These are phyloP conservation scores for Taphrina deformans DNA, from an alignment of 1,139 yeast species.

Conservation along the genomic window DNA sequence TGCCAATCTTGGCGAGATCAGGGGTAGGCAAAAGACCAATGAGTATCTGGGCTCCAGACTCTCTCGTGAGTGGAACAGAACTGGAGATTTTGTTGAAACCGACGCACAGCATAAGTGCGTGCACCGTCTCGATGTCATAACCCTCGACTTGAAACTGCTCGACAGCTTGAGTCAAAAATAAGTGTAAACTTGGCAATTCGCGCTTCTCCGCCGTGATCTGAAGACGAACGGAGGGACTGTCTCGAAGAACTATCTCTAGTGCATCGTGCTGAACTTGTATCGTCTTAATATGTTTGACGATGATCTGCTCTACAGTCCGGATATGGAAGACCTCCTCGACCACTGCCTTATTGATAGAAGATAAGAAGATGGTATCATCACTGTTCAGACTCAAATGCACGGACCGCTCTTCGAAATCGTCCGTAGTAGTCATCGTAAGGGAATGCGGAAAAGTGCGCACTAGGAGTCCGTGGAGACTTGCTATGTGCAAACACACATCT, in stretches of 20 bases:
- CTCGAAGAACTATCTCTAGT: background rate
- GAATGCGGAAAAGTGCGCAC: conserved; percentile 1
- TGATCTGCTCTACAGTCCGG: background rate
- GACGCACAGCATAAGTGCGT: background rate
- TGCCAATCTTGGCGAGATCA: background rate
- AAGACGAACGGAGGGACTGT: background rate
- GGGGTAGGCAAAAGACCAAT: background rate
- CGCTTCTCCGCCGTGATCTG: background rate
- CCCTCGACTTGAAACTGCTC: background rate
- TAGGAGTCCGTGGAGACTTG: background rate
- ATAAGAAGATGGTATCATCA: background rate
- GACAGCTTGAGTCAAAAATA: background rate
- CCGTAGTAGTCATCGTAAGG: background rate
- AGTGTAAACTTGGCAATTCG: background rate
- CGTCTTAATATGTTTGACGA: background rate
- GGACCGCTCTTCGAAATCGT: background rate
- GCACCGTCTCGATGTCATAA: background rate
- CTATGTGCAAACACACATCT: background rate
- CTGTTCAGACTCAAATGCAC: conserved; percentile 1
- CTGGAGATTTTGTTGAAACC: background rate
- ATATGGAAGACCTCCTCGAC: background rate
- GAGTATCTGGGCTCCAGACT: conserved; percentile 8
- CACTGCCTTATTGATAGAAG: background rate
- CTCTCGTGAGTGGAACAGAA: background rate
- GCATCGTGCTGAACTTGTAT: background rate